Conservation (phyloP, 352 stramenopile genomes). For the Pythium brachiatum region DNA sequence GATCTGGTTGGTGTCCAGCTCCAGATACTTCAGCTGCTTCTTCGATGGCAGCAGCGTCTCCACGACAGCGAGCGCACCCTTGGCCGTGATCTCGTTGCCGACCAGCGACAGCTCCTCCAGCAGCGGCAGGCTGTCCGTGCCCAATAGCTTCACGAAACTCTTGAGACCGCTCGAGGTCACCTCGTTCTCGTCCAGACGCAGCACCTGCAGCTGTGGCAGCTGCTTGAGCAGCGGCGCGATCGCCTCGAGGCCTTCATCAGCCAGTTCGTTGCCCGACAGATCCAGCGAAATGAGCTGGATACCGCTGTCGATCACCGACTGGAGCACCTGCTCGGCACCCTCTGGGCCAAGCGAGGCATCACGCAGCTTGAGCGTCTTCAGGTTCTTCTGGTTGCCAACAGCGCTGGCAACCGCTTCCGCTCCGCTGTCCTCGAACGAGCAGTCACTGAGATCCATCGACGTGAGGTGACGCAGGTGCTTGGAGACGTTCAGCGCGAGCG, state of each 20-base stretch:
- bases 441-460: slow-evolving; percentile 92
- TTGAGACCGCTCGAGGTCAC: slow-evolving; percentile 58
- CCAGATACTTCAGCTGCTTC: slow-evolving; percentile 37
- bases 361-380: slow-evolving; percentile 85
- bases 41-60: slow-evolving; percentile 44
- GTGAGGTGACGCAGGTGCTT: slow-evolving; percentile 47
- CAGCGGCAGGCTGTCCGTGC: slow-evolving; percentile 27
- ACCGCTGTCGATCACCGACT: slow-evolving; percentile 57
- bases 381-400: slow-evolving; percentile 54
- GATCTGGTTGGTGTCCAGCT: slow-evolving; percentile 78
- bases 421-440: slow-evolving; percentile 85
- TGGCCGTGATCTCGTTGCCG: slow-evolving; percentile 79
- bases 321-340: slow-evolving; percentile 63
- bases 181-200: slow-evolving; percentile 84
- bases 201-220: slow-evolving; percentile 47
- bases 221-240: slow-evolving; percentile 62
- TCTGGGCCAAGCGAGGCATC: slow-evolving; percentile 87
- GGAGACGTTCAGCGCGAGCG: slow-evolving; percentile 47
- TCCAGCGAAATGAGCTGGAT: slow-evolving; percentile 80
- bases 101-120: slow-evolving; percentile 58
- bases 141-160: slow-evolving; percentile 32
- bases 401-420: slow-evolving; percentile 63
- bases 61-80: slow-evolving; percentile 57
- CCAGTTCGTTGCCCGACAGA: slow-evolving; percentile 89
- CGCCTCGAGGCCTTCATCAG: slow-evolving; percentile 57